Base-by-base conservation (phyloP, 1,139 yeast genomes). In the Taphrina confusa region DNA sequence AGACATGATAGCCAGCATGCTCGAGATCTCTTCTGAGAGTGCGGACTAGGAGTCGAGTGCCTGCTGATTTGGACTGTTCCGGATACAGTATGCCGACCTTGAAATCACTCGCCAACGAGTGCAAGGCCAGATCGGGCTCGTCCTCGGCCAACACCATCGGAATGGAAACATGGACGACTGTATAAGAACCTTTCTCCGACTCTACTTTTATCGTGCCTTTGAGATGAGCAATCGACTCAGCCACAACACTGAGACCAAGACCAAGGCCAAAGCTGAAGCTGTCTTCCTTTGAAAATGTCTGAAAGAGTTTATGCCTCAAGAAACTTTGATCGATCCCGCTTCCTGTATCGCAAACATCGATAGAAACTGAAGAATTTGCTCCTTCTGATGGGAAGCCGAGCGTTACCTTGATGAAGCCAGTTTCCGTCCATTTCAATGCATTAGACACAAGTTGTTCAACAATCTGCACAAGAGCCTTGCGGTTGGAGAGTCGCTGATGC, bases 241-340 rank as follows among this genome's bases (percentile, higher is more conserved):
- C 34, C 12, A 52, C 57, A 23, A 52, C 16, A n/a, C 39, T 39
- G 34, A 52, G 34, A 4, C 57, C 57, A 20, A 52, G 49, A 5
- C 57, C 57, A 9, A 27, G 31, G 22, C 57, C 57, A 1, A 95
- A 88, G 0, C 95, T 87, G 2, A 95, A 87, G 55, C 95, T 95
- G 75, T 87, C 95, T 2, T 95, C 95, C 73, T 87, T 95, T 69
- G 95, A 85, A 75, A 87, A 87, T 3, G 92, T 87, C 69, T 87
- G 95, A 68, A 87, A 87, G 69, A 87, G 34, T 42, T 45, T 45
- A 25, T 87, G 78, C 51, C 89, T 95, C 47, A 88, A 76, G 69
- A 87, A 87, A 69, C 87, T 95, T 69, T 82, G 83, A 70, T 84
- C 88, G 64, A 88, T 88, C 68, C 95, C 95, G 66, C 87, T 87